phyloP scores from a whole-genome alignment of 129 eudicot species.

The Centella asiatica region DNA sequence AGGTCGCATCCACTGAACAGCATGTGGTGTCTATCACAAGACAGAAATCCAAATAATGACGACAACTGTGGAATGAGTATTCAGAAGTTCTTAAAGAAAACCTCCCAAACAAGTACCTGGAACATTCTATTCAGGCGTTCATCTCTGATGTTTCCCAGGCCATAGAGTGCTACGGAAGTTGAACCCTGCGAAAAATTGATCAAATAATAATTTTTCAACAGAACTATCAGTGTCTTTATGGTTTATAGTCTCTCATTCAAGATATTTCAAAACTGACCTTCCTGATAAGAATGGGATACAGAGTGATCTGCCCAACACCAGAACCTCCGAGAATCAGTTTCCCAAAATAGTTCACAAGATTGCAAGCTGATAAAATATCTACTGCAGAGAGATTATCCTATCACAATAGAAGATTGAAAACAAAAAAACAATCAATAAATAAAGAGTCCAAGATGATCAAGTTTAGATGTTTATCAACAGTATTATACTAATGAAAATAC shows the following conservation, averaged over 20 bases:
- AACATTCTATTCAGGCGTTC: conserved; percentile 98
- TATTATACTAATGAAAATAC: neutral
- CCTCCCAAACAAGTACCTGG: conserved; percentile 47
- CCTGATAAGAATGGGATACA: conserved; percentile 82
- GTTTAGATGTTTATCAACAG: neutral
- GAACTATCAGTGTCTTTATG: neutral
- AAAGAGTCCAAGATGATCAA: neutral
- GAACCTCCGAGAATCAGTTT: conserved; percentile 97
- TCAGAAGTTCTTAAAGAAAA: neutral
- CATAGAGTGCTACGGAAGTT: conserved; percentile 92
- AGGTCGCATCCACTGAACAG: conserved; percentile 99
- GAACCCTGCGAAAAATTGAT: conserved; percentile 45
- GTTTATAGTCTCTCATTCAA: conserved; percentile 10
- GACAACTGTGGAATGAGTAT: conserved; percentile 4
- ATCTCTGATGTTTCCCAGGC: conserved; percentile 96
- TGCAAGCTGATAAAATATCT: conserved; percentile 97
- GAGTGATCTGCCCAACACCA: conserved; percentile 93
- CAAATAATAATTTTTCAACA: conserved; percentile 2
- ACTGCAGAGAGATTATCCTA: conserved; percentile 99
- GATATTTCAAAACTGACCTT: conserved; percentile 40
- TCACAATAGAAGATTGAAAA: conserved; percentile 22
- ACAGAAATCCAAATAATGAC: conserved; percentile 3
- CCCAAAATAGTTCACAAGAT: conserved; percentile 96
- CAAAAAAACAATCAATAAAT: conserved; percentile 6
- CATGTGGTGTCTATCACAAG: conserved; percentile 78